Conservation (phyloP, 441 rosid species). For the Adansonia gregorii region DNA sequence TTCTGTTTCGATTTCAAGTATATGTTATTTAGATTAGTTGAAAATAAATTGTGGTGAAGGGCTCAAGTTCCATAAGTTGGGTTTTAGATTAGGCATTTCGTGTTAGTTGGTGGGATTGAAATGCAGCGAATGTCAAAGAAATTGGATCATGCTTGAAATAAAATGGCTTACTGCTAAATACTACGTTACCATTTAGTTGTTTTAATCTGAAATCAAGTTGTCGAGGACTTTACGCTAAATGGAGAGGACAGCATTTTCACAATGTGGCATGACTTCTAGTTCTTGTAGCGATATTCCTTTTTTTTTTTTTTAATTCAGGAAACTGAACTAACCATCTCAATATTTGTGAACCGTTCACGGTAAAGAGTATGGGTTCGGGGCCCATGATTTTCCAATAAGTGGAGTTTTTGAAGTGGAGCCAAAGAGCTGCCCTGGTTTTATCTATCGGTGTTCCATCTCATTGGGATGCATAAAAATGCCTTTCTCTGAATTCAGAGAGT, state of each 20-base stretch:
- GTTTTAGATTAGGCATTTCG: neutral
- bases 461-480: conserved; percentile 57
- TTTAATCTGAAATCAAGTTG: neutral
- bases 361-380: conserved; percentile 84
- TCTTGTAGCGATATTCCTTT: neutral
- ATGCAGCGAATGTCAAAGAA: neutral
- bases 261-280: neutral
- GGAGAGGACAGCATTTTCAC: neutral
- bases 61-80: neutral
- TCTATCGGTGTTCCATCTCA: conserved; percentile 54
- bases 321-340: neutral
- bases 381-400: conserved; percentile 78
- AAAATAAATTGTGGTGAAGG: conserved; percentile 1
- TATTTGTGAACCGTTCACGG: conserved; percentile 59
- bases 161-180: neutral
- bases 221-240: neutral
- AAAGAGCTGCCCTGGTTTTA: conserved; percentile 72
- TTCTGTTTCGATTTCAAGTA: neutral
- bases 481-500: conserved; percentile 53
- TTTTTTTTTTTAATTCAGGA: neutral
- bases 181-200: neutral
- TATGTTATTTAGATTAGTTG: neutral
- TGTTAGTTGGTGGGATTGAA: neutral
- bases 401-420: conserved; percentile 90
- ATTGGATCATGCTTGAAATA: neutral